A percentile compares a stretch with the other conserved stretches of the same genome.
phyloP scores from a whole-genome alignment of 257 asterid species.

The Solanum appendiculatum region DNA sequence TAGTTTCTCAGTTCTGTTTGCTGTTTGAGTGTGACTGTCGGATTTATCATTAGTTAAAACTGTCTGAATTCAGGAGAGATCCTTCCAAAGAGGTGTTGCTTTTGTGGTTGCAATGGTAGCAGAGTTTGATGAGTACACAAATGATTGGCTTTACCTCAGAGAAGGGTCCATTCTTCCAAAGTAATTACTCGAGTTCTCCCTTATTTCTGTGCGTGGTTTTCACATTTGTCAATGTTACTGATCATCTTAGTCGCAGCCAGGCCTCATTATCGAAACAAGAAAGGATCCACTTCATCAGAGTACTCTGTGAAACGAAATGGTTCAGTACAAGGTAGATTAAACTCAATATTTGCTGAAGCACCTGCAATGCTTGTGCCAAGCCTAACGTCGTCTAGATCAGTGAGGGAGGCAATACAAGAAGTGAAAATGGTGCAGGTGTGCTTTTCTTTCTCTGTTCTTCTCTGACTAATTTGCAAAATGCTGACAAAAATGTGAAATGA shows the following conservation, averaged over 20 bases:
- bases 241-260: constrained; percentile 29
- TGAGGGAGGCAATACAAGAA: constrained; percentile 77
- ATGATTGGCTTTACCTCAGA: constrained; percentile 92
- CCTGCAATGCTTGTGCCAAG: constrained; percentile 55
- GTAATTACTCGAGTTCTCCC: constrained; percentile 22
- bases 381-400: constrained; percentile 77
- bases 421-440: constrained; percentile 93
- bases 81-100: constrained; percentile 71
- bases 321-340: constrained; percentile 31
- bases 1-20: not conserved
- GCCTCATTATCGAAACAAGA: constrained; percentile 69
- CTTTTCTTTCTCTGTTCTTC: not conserved
- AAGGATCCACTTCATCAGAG: constrained; percentile 34
- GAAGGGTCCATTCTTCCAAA: constrained; percentile 90
- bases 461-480: not conserved
- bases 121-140: constrained; percentile 91
- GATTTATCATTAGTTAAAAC: not conserved
- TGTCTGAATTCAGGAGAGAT: constrained; percentile 60
- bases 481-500: not conserved
- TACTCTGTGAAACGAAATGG: constrained; percentile 32
- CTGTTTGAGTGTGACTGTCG: not conserved
- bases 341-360: constrained; percentile 38
- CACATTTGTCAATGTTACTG: not conserved
- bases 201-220: not conserved
- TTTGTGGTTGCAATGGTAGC: constrained; percentile 89